Percentiles rank a stretch among this genome's conserved stretches.
Conservation (phyloP, 1,139 yeast genomes). For the Lipomyces yarrowii region DNA sequence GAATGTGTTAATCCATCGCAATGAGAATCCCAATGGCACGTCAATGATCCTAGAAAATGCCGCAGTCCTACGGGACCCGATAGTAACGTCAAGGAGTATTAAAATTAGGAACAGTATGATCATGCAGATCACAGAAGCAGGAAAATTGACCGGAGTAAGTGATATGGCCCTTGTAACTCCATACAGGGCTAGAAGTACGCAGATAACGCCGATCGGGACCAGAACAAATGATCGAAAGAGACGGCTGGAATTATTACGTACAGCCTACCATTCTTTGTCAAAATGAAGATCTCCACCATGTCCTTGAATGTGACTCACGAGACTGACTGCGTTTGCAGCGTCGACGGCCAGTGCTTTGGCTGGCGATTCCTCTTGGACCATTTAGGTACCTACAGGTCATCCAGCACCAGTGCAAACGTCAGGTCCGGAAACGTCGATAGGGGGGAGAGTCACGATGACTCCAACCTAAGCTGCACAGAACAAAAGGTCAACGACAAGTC, state of each 20-base stretch:
- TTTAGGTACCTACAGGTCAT: not conserved
- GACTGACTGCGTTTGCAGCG: constrained; percentile 20
- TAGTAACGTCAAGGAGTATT: constrained; percentile 43
- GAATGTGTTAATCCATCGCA: constrained; percentile 77
- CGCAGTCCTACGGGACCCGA: constrained; percentile 49
- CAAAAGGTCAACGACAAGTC: not conserved
- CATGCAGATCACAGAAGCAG: constrained; percentile 79
- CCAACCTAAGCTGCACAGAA: not conserved
- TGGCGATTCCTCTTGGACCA: constrained; percentile 13
- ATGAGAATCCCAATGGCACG: constrained; percentile 67
- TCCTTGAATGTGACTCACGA: constrained; percentile 14
- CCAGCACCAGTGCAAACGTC: not conserved
- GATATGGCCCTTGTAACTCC: constrained; percentile 61
- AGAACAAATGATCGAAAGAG: constrained; percentile 38
- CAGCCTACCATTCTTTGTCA: constrained; percentile 9
- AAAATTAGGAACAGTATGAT: constrained; percentile 58
- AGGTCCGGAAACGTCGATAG: not conserved
- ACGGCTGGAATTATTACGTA: constrained; percentile 11
- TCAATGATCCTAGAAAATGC: constrained; percentile 54
- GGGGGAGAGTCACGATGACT: not conserved
- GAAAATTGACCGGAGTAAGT: constrained; percentile 60
- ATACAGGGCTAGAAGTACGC: constrained; percentile 54
- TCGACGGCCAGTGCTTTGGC: constrained; percentile 18
- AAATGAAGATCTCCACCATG: not conserved
- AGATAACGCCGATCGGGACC: constrained; percentile 47